phyloP scores from a whole-genome alignment of 352 stramenopile species.

The Globisporangium cederbergense region DNA sequence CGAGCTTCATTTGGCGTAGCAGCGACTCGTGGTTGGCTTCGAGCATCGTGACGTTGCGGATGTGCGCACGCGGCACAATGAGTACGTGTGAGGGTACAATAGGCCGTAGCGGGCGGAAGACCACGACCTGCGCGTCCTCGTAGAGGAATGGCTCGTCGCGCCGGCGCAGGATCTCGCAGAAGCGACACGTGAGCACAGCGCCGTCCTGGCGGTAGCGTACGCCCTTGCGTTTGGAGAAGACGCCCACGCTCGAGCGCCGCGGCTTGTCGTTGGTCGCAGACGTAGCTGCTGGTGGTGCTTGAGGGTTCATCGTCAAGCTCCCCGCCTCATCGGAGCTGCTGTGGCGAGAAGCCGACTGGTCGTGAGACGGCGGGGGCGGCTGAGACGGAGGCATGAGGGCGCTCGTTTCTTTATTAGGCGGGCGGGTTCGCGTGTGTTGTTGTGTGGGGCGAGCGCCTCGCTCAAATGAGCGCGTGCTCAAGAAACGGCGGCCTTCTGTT shows the following conservation, averaged over 20 bases:
- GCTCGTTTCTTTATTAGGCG: not conserved
- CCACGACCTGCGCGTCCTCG: constrained; percentile 70
- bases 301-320: too few relatives aligned
- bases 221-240: constrained; percentile 66
- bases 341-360: not conserved
- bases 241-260: constrained; percentile 18
- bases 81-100: constrained; percentile 73
- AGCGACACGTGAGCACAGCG: constrained; percentile 61
- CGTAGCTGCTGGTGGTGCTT: not conserved
- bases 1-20: constrained; percentile 57
- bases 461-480: not conserved
- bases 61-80: constrained; percentile 74
- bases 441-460: not conserved
- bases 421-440: not conserved
- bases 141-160: constrained; percentile 68
- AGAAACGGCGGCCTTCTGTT: not conserved
- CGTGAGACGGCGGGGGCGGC: not conserved
- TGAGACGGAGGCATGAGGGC: not conserved
- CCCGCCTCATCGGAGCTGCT: not conserved
- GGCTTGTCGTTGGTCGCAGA: constrained; percentile 9
- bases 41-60: constrained; percentile 77
- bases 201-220: constrained; percentile 65
- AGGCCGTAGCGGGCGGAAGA: constrained; percentile 73
- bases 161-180: constrained; percentile 71
- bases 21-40: constrained; percentile 42